A percentile compares a stretch with the other conserved stretches of the same genome.
Conservation (phyloP, 352 stramenopile genomes). For the Phytophthora fragariae region DNA sequence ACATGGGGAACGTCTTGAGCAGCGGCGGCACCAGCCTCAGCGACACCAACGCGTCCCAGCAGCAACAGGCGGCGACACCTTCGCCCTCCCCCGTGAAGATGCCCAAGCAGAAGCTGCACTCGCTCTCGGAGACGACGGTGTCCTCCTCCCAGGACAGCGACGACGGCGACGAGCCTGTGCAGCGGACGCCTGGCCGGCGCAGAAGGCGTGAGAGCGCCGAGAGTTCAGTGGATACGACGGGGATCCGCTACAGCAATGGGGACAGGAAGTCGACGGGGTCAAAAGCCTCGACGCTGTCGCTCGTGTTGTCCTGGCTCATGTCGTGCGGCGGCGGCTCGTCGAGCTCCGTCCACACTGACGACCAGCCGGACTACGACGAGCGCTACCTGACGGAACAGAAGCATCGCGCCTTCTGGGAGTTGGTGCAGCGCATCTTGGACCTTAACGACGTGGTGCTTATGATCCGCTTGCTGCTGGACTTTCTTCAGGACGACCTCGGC, state of each 20-base stretch:
- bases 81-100: neutral
- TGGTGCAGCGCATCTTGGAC: constrained; percentile 72
- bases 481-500: constrained; percentile 64
- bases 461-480: constrained; percentile 74
- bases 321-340: constrained; percentile 14
- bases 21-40: constrained; percentile 6
- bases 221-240: constrained; percentile 15
- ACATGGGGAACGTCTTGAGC: constrained; percentile 40
- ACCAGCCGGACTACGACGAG: constrained; percentile 36
- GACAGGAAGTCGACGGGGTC: neutral
- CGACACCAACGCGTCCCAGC: neutral
- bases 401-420: constrained; percentile 79
- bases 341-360: neutral
- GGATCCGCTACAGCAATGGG: constrained; percentile 1
- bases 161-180: constrained; percentile 32
- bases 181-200: constrained; percentile 17
- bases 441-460: constrained; percentile 84
- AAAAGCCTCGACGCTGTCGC: neutral
- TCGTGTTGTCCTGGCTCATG: constrained; percentile 28
- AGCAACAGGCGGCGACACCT: neutral
- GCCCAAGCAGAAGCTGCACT: constrained; percentile 45
- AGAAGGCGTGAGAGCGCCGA: constrained; percentile 25
- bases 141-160: constrained; percentile 50
- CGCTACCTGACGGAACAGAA: constrained; percentile 64
- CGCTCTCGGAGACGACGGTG: constrained; percentile 64